Evolutionary conservation across 2,329 filamentous ascomycete genomes (phyloP).

Genomic region (Fusarium solani-melongenae): DNA sequence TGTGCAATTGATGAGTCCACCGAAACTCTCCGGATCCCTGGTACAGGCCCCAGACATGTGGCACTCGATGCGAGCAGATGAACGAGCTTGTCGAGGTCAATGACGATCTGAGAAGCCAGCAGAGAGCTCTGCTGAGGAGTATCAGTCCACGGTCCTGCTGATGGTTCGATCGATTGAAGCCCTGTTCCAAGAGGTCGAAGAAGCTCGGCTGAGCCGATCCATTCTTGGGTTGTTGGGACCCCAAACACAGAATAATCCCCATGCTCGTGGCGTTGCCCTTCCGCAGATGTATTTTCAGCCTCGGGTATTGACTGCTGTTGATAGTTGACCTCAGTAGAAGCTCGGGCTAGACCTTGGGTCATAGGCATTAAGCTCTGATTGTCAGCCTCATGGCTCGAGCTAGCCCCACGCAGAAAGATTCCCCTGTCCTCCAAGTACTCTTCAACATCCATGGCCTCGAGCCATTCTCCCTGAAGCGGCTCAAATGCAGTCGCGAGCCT

Average conservation of each 20-base stretch:
- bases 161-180: background rate
- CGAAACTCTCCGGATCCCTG: background rate
- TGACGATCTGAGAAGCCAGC: background rate
- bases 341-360: background rate
- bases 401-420: background rate
- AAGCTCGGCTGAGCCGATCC: background rate
- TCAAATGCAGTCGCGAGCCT: background rate
- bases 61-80: background rate
- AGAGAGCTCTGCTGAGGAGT: background rate
- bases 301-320: background rate
- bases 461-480: conserved; percentile 12
- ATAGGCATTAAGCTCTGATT: background rate
- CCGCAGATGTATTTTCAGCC: background rate
- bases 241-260: background rate
- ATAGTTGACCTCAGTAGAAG: background rate
- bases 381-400: background rate
- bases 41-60: background rate
- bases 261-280: background rate
- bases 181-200: background rate
- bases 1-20: background rate
- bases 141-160: background rate
- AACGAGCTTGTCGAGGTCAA: background rate
- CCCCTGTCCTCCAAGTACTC: conserved; percentile 19
- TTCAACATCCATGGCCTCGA: conserved; percentile 11
- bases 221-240: background rate